Evolutionary conservation across 2,329 filamentous ascomycete genomes (phyloP).

Genomic region (Tolypocladium tropicale): DNA sequence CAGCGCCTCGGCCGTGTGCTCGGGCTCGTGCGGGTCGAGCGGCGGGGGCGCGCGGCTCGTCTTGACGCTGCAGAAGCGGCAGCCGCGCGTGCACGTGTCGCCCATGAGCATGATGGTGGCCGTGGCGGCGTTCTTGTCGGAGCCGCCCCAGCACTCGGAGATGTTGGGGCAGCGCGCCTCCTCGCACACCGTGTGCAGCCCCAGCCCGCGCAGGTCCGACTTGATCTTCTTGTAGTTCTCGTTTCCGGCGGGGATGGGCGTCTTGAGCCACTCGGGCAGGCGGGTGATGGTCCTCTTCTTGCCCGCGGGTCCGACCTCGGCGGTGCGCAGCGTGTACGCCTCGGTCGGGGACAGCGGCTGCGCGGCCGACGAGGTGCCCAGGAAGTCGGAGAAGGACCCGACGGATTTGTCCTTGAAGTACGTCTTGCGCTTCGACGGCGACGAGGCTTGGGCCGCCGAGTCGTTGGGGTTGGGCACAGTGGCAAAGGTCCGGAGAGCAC

Average conservation of each 20-base stretch:
- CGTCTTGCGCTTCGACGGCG: slow-evolving; percentile 26
- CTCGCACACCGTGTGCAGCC: slow-evolving; percentile 92
- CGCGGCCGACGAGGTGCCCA: slow-evolving; percentile 29
- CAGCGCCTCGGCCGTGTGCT: slow-evolving; percentile 91
- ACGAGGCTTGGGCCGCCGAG: slow-evolving; percentile 7
- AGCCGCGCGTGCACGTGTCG: slow-evolving; percentile 93
- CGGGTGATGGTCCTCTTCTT: slow-evolving; percentile 58
- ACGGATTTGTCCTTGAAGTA: slow-evolving; percentile 52
- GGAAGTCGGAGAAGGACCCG: slow-evolving; percentile 48
- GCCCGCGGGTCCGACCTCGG: slow-evolving; percentile 52
- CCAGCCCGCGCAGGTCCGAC: slow-evolving; percentile 78
- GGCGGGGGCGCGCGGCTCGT: slow-evolving; percentile 66
- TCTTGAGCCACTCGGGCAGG: slow-evolving; percentile 91
- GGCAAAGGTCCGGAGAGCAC: slow-evolving; percentile 30
- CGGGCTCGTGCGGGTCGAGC: slow-evolving; percentile 89
- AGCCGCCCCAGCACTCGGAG: slow-evolving; percentile 93
- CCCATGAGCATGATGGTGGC: slow-evolving; percentile 99
- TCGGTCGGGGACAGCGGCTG: slow-evolving; percentile 38
- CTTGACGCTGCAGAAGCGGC: slow-evolving; percentile 95
- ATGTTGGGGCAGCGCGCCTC: slow-evolving; percentile 97
- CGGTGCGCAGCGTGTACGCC: slow-evolving; percentile 50
- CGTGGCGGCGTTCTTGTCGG: slow-evolving; percentile 78
- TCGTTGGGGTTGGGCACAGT: slow-evolving; percentile 29
- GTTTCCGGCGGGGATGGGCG: slow-evolving; percentile 74
- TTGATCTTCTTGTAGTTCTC: slow-evolving; percentile 91